Conservation (phyloP, 306 rosid species). For the Carpinus fangiana region DNA sequence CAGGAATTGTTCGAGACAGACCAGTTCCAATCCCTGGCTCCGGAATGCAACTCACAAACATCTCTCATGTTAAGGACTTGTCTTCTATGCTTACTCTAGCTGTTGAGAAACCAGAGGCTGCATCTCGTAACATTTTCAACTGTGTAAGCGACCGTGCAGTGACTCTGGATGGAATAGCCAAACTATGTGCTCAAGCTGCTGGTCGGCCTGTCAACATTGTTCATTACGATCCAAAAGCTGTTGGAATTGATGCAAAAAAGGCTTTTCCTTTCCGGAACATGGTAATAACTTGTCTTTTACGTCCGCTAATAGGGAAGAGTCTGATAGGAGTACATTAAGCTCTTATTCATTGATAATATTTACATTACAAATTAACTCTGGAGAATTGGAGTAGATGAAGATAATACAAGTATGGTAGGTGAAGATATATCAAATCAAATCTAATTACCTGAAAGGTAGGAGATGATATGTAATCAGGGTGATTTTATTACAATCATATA, state of each 20-base stretch:
- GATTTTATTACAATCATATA: too few species aligned
- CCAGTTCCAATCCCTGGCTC: conserved; percentile 92
- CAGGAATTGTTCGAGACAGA: conserved; percentile 88
- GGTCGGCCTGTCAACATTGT: conserved; percentile 73
- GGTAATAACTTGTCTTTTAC: conserved; percentile 38
- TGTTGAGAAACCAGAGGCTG: conserved; percentile 80
- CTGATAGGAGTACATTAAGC: too few species aligned
- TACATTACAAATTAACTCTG: too few species aligned
- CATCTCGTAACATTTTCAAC: conserved; percentile 68
- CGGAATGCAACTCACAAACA: conserved; percentile 82
- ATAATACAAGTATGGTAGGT: not conserved
- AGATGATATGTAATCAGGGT: too few species aligned
- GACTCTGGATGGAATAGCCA: conserved; percentile 85
- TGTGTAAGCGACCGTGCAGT: conserved; percentile 80
- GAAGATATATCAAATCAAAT: too few species aligned
- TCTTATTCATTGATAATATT: too few species aligned
- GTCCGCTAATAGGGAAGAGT: too few species aligned
- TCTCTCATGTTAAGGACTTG: conserved; percentile 82
- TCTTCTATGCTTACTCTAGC: conserved; percentile 83
- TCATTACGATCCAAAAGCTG: conserved; percentile 86
- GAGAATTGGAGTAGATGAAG: too few species aligned
- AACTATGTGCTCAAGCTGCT: conserved; percentile 89
- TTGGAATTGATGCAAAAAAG: conserved; percentile 81
- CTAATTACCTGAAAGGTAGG: too few species aligned
- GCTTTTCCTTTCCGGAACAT: conserved; percentile 86